Evolutionary conservation across 441 rosid species (phyloP).

Genomic region (Euphorbia corollata): DNA sequence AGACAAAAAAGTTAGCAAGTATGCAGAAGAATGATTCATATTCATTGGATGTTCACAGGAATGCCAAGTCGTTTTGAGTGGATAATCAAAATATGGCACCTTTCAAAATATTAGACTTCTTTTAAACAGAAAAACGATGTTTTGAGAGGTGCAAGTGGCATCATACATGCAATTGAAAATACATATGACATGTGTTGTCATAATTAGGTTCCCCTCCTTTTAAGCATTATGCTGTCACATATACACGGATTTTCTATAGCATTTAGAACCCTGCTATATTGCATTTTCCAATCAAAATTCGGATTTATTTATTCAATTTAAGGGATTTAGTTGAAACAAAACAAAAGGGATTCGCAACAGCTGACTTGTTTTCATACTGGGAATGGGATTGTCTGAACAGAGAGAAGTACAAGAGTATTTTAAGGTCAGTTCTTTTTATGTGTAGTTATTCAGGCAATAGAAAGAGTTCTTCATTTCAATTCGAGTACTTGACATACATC

Average conservation of each 20-base stretch:
- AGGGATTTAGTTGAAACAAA: neutral
- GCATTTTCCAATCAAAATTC: neutral
- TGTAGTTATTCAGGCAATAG: neutral
- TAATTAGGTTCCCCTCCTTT: neutral
- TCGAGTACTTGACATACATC: neutral
- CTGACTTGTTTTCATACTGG: neutral
- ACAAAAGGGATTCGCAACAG: neutral
- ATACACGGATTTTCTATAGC: neutral
- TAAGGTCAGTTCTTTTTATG: neutral
- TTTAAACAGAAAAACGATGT: neutral
- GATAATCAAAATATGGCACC: neutral
- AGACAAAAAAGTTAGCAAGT: neutral
- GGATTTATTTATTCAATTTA: neutral
- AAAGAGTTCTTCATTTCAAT: neutral
- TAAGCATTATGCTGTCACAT: neutral
- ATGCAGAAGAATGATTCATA: neutral
- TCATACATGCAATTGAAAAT: neutral
- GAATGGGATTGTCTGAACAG: neutral
- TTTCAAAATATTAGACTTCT: neutral
- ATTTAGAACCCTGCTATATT: neutral
- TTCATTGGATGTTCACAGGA: neutral
- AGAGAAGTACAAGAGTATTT: neutral
- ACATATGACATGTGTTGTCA: neutral
- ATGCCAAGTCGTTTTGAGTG: neutral
- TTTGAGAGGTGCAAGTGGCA: neutral